These are phyloP conservation scores for Ogataea pignaliae DNA, from an alignment of 805 yeast genomes.

Conservation along the genomic window DNA sequence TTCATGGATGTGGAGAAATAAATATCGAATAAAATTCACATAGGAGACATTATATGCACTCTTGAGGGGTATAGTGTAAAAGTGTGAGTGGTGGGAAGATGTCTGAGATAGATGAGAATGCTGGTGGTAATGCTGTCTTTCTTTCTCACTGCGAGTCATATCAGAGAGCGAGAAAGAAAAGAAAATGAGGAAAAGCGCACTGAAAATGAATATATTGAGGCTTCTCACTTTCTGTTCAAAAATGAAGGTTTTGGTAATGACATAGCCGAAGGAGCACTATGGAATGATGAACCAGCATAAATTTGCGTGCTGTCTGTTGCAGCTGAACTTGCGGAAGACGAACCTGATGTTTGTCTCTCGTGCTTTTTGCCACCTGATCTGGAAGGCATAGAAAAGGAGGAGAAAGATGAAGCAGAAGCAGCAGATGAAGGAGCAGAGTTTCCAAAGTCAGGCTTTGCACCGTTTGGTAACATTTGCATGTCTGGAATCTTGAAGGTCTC, in stretches of 20 bases:
- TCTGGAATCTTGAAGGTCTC: slow-evolving; percentile 6
- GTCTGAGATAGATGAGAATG: too few species aligned
- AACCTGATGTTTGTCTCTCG: slow-evolving; percentile 6
- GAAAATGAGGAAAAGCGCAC: too few species aligned
- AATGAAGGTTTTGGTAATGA: slow-evolving; percentile 55
- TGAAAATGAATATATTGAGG: not conserved
- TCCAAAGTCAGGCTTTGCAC: slow-evolving; percentile 16
- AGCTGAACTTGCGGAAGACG: slow-evolving; percentile 10
- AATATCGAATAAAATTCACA: too few species aligned
- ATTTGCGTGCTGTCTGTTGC: slow-evolving; percentile 18
- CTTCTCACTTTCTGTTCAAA: slow-evolving; percentile 19
- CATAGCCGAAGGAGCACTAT: slow-evolving; percentile 51
- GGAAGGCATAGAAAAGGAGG: slow-evolving; percentile 13
- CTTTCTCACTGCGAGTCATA: too few species aligned
- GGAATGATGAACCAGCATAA: slow-evolving; percentile 56
- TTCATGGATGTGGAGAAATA: too few species aligned
- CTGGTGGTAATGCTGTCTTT: too few species aligned
- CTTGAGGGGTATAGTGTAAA: too few species aligned
- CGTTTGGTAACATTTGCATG: slow-evolving; percentile 13
- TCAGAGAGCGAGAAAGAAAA: too few species aligned
- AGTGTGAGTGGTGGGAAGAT: too few species aligned
- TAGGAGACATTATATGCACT: too few species aligned
- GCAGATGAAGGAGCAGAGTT: slow-evolving; percentile 1
- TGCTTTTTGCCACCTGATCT: slow-evolving; percentile 8
- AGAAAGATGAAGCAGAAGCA: slow-evolving; percentile 1